Base-by-base conservation (phyloP, 352 stramenopile genomes). In the Blastocystis hominis region DNA sequence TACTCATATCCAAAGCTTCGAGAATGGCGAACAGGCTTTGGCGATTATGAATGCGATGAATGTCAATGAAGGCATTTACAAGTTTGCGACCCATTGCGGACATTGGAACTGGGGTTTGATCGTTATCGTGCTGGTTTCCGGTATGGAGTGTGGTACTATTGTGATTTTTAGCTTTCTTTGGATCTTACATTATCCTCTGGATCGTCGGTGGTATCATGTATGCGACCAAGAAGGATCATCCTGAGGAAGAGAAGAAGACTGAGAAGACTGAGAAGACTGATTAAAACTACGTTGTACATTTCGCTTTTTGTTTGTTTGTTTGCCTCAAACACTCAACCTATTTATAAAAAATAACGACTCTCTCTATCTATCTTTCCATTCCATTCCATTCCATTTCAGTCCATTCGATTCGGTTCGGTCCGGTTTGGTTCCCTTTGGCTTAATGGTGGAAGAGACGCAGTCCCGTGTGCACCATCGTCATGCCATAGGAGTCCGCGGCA, bases 381-480 rank as follows among this genome's bases (percentile, higher is more conserved):
- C n/a, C n/a, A n/a, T n/a, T n/a, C n/a, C n/a, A n/a, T n/a, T n/a
- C n/a, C n/a, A n/a, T n/a, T n/a, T n/a, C n/a, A n/a, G n/a, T n/a
- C n/a, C n/a, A n/a, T n/a, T n/a, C n/a, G n/a, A n/a, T n/a, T n/a
- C n/a, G n/a, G n/a, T n/a, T n/a, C n/a, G n/a, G n/a, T n/a, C n/a
- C n/a, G n/a, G n/a, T n/a, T n/a, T n/a, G n/a, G n/a, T n/a, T n/a
- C n/a, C n/a, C n/a, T n/a, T n/a, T n/a, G n/a, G n/a, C n/a, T n/a
- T n/a, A 99, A 93, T 99, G 97, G 92, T 99, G 96, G 93, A 99
- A 99, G 59, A 99, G 93, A 89, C 97, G 93, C 75, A 98, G 91
- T 90, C 95, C 95, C 47, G 95, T 98, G 89, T 98, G 97, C 72
- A 94, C 96, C 96, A 99, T 99, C 63, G 94, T 94, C 92, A 99